Conservation (phyloP, 1,284 basidiomycete genomes). For the Irpex sp. region DNA sequence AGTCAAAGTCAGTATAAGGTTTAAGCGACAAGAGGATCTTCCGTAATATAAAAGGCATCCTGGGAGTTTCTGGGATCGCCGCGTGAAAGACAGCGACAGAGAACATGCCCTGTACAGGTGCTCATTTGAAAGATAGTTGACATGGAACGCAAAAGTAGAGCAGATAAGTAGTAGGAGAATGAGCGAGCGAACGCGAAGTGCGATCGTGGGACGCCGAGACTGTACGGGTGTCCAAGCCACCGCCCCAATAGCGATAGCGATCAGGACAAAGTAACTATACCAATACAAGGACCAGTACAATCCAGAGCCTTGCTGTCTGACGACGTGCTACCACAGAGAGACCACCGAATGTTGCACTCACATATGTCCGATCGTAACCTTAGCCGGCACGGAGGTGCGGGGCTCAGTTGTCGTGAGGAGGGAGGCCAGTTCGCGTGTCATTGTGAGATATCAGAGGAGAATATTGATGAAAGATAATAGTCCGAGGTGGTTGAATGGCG, state of each 20-base stretch:
- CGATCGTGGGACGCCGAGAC: neutral
- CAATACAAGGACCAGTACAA: too few relatives aligned
- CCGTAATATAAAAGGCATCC: neutral
- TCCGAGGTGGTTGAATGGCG: neutral
- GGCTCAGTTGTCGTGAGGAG: constrained; percentile 22
- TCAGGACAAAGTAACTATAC: too few relatives aligned
- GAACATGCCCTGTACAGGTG: neutral
- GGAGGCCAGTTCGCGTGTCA: constrained; percentile 23
- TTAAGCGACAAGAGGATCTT: neutral
- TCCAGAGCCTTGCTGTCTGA: too few relatives aligned
- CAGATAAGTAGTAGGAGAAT: neutral
- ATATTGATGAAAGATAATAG: neutral
- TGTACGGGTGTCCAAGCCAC: neutral
- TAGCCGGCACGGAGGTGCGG: constrained; percentile 35
- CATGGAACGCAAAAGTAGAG: neutral
- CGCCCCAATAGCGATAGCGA: neutral
- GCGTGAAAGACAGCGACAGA: neutral
- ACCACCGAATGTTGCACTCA: constrained; percentile 32
- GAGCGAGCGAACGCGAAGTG: neutral
- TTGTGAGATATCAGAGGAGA: constrained; percentile 4
- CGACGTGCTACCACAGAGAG: too few relatives aligned
- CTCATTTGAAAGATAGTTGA: neutral
- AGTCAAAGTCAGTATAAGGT: neutral
- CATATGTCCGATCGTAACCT: constrained; percentile 66
- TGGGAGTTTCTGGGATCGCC: neutral